Conservation (phyloP, 108 stramenopile species). For the Pseudonitzschia multiseries region DNA sequence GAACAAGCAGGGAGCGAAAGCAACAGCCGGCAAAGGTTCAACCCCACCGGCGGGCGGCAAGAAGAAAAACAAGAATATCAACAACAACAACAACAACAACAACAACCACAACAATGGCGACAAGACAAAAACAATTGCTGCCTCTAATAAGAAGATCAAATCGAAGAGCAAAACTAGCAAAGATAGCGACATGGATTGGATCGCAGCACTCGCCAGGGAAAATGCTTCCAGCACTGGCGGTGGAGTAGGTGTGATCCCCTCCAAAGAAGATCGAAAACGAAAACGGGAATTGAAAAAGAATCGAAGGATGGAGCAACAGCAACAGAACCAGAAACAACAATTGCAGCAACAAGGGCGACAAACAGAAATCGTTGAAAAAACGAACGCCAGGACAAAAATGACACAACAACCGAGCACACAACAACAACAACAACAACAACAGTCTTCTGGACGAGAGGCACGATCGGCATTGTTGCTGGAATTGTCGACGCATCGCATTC, state of each 20-base stretch:
- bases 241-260: constrained; percentile 4
- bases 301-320: constrained; percentile 28
- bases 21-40: neutral
- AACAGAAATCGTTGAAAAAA: neutral
- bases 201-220: constrained; percentile 42
- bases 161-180: constrained; percentile 11
- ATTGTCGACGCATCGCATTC: constrained; percentile 1
- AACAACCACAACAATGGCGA: neutral
- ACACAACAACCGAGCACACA: constrained; percentile 5
- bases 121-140: neutral
- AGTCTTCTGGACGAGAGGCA: neutral
- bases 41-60: neutral
- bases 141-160: constrained; percentile 9
- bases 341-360: constrained; percentile 30
- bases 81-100: neutral
- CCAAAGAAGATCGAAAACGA: constrained; percentile 47
- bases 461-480: neutral
- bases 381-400: neutral
- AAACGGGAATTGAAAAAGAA: constrained; percentile 40
- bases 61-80: neutral
- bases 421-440: too few relatives aligned
- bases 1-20: neutral
- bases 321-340: constrained; percentile 2
- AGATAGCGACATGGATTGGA: constrained; percentile 35
- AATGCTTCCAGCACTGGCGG: constrained; percentile 10